Conservation (phyloP, 1,284 basidiomycete genomes). For the Fomitopsis palustris region DNA sequence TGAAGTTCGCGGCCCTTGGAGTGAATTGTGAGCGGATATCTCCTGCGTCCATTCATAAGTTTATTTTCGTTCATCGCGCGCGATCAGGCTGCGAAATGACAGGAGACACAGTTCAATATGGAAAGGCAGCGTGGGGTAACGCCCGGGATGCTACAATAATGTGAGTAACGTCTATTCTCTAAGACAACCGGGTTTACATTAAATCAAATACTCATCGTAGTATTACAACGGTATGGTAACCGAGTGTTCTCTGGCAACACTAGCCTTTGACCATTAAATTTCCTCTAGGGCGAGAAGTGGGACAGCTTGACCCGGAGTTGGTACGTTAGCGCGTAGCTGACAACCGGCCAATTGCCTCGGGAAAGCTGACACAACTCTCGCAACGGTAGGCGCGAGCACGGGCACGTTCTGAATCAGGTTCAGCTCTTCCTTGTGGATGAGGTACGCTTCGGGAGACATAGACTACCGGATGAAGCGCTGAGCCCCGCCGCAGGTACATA, state of each 20-base stretch:
- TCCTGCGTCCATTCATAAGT: neutral
- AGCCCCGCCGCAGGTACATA: slow-evolving; percentile 67
- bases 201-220: slow-evolving; percentile 29
- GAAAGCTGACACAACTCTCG: neutral
- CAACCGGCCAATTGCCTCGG: neutral
- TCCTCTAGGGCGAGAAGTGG: slow-evolving; percentile 85
- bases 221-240: slow-evolving; percentile 64
- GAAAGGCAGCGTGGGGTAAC: slow-evolving; percentile 64
- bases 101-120: slow-evolving; percentile 76
- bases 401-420: slow-evolving; percentile 63
- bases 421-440: slow-evolving; percentile 90
- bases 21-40: slow-evolving; percentile 56
- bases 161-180: slow-evolving; percentile 33
- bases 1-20: slow-evolving; percentile 74
- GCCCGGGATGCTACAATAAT: slow-evolving; percentile 75
- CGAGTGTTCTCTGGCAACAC: too few species aligned
- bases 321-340: slow-evolving; percentile 31
- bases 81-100: slow-evolving; percentile 82
- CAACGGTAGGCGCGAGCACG: slow-evolving; percentile 56
- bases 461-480: neutral
- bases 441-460: slow-evolving; percentile 37
- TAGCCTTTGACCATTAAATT: neutral
- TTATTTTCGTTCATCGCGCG: neutral
- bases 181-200: neutral
- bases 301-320: slow-evolving; percentile 87